Evolutionary conservation across 1,284 basidiomycete genomes (phyloP).

Genomic region (Prillingera fragicola): DNA sequence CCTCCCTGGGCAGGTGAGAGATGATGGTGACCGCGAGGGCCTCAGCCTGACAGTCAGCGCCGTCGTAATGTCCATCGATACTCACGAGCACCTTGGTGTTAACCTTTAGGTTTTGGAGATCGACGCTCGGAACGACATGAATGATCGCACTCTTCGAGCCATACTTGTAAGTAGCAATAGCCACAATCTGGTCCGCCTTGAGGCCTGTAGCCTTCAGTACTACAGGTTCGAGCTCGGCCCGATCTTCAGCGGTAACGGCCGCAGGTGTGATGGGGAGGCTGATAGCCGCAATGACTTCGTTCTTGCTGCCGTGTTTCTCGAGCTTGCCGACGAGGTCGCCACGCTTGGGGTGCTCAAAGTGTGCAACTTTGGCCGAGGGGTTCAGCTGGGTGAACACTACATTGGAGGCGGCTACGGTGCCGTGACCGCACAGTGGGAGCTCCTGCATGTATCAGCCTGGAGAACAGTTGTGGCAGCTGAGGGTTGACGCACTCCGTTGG

Average conservation of each 20-base stretch:
- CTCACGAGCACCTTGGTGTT: not conserved
- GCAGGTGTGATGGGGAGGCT: not conserved
- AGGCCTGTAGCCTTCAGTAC: slow-evolving; percentile 1
- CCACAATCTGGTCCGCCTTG: slow-evolving; percentile 1
- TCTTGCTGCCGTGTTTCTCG: not conserved
- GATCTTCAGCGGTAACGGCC: not conserved
- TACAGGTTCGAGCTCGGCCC: not conserved
- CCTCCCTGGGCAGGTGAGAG: slow-evolving; percentile 3
- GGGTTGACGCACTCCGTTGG: slow-evolving; percentile 11
- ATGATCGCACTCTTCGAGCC: slow-evolving; percentile 4
- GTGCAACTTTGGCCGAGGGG: slow-evolving; percentile 11
- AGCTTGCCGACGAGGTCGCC: slow-evolving; percentile 22
- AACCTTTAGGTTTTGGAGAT: slow-evolving; percentile 1
- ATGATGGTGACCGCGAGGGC: slow-evolving; percentile 3
- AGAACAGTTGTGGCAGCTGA: not conserved
- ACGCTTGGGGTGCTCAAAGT: slow-evolving; percentile 19
- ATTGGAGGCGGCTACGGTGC: slow-evolving; percentile 27
- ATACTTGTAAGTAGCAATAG: slow-evolving; percentile 3
- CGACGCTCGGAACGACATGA: slow-evolving; percentile 2
- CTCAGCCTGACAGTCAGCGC: not conserved
- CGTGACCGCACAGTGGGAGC: slow-evolving; percentile 36
- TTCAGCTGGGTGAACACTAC: slow-evolving; percentile 15
- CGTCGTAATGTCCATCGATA: no score
- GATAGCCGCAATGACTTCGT: not conserved
- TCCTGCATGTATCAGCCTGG: slow-evolving; percentile 21